Base-by-base conservation (phyloP, 768 basidiomycete genomes). In the Mycena belliarum region DNA sequence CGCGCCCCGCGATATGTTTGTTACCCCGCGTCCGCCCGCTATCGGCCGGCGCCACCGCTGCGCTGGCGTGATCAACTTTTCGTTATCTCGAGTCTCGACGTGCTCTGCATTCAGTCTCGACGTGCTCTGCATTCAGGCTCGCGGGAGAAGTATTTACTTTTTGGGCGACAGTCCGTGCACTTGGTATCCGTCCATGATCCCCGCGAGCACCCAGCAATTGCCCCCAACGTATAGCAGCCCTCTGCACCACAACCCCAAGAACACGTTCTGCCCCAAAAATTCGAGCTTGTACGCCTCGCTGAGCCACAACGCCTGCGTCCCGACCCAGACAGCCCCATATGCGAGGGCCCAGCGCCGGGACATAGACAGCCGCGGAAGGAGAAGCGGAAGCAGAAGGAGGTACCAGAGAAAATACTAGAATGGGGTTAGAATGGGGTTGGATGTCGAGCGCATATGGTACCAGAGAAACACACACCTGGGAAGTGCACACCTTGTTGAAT, bases 401-500 rank as follows among this genome's bases (percentile, higher is more conserved):
- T 95, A 98, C 97, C 97, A 99, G 37, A 96, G 79, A 74, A 98
- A 99, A 72, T 99, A 99, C 91, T 35, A 15, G 9, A 23, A 15
- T 10, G 25, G 25, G 16, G 54, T 51, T 41, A 26, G 18, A 42
- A 20, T 12, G 18, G 45, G 16, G 6, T 46, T 25, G 38, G 26
- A 58, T n/a, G 26, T 41, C n/a, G 42, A 42, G n/a, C n/a, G n/a
- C n/a, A n/a, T n/a, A n/a, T n/a, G n/a, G n/a, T n/a, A 47, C 21
- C 49, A 14, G 45, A 32, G 47, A 45, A 46, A 33, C 14, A 68
- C 69, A 43, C 64, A 91, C 93, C 80, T 96, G 94, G 0, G 95
- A 97, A 0, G 97, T 99, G 81, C 95, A 97, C 49, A 99, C 97
- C 72, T 96, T 95, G 72, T 98, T 99, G 77, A 98, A 96, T 9